phyloP scores from a whole-genome alignment of 176 grass and related monocot species.

The Oryza coarctata region DNA sequence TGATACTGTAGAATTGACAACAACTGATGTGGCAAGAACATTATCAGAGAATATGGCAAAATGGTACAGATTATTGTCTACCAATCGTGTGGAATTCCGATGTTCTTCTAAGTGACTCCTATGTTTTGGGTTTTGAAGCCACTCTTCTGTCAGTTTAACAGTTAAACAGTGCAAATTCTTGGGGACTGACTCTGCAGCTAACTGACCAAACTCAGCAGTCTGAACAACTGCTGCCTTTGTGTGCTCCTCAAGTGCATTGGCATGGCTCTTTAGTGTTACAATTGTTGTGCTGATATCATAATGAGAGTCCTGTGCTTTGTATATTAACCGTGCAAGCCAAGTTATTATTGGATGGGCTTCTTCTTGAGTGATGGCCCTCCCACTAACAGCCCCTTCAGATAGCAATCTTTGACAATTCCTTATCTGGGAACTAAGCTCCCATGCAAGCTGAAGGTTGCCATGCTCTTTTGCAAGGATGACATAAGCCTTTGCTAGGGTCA shows the following conservation, averaged over 20 bases:
- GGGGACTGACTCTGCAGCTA: constrained; percentile 76
- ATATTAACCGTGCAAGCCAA: constrained; percentile 74
- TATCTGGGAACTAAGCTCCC: constrained; percentile 97
- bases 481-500: constrained; percentile 97
- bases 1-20: constrained; percentile 91
- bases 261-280: constrained; percentile 82
- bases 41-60: constrained; percentile 99
- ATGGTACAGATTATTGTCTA: constrained; percentile 97
- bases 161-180: constrained; percentile 82
- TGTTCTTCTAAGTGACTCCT: constrained; percentile 65
- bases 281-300: constrained; percentile 96
- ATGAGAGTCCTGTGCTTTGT: constrained; percentile 95
- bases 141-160: constrained; percentile 80
- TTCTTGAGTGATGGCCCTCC: constrained; percentile 66
- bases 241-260: constrained; percentile 80
- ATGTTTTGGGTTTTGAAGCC: constrained; percentile 60
- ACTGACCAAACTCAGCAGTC: constrained; percentile 83
- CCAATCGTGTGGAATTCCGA: constrained; percentile 81
- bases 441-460: constrained; percentile 79
- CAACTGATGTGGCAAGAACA: constrained; percentile 83
- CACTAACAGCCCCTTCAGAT: constrained; percentile 78
- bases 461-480: constrained; percentile 94
- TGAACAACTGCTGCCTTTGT: constrained; percentile 84
- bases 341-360: constrained; percentile 81
- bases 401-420: constrained; percentile 82